These are phyloP conservation scores for Holtermannia corniformis DNA, from an alignment of 768 basidiomycete genomes.

Conservation along the genomic window DNA sequence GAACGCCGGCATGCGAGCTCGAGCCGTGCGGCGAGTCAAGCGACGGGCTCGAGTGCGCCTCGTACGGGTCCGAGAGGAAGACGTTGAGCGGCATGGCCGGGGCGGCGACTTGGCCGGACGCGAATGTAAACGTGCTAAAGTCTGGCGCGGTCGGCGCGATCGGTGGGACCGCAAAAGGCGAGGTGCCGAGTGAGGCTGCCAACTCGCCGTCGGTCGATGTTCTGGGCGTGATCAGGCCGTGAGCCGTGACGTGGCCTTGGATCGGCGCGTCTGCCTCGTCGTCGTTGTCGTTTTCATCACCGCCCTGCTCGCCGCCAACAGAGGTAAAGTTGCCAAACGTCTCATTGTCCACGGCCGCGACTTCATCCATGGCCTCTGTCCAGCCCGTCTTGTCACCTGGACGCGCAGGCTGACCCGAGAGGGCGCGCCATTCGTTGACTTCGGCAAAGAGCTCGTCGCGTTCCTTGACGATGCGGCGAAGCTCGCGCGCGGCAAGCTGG, in stretches of 20 bases:
- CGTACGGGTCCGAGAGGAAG: slow-evolving; percentile 14
- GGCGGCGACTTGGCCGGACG: not conserved
- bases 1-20: not conserved
- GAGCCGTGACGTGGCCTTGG: slow-evolving; percentile 3
- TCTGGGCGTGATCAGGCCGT: slow-evolving; percentile 22
- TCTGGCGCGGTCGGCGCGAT: not conserved
- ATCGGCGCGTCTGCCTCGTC: slow-evolving; percentile 7
- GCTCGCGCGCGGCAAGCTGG: slow-evolving; percentile 67
- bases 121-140: not conserved
- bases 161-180: slow-evolving; percentile 7
- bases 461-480: slow-evolving; percentile 68
- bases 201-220: slow-evolving; percentile 16
- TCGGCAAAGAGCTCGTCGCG: slow-evolving; percentile 79
- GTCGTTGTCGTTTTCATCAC: slow-evolving; percentile 20
- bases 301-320: slow-evolving; percentile 27
- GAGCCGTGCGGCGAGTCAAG: slow-evolving; percentile 4
- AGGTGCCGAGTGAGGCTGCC: slow-evolving; percentile 4
- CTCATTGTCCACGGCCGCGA: slow-evolving; percentile 36
- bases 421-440: slow-evolving; percentile 80
- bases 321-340: slow-evolving; percentile 33
- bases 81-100: slow-evolving; percentile 9
- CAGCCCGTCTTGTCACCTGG: slow-evolving; percentile 18
- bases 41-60: not conserved
- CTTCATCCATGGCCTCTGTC: slow-evolving; percentile 34
- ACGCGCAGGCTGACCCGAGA: slow-evolving; percentile 59